Base-by-base conservation (phyloP, 139 green algal genomes). In the Zygnema circumcarinatum region DNA sequence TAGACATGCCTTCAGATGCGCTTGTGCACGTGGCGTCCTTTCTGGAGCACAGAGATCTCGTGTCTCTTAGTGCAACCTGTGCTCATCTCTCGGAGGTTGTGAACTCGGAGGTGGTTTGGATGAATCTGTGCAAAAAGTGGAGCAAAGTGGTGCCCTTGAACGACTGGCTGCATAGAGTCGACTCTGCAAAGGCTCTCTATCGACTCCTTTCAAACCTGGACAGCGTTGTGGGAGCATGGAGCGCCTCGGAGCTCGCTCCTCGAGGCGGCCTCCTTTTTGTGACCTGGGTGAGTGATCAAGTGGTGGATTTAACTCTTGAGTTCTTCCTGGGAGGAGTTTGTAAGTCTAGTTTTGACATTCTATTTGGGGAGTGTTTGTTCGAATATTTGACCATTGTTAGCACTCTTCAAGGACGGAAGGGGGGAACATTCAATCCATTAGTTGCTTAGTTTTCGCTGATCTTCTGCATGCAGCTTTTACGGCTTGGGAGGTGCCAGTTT, bases 141-240 rank as follows among this genome's bases (percentile, higher is more conserved):
- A 62, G 35, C 32, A 36, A 29, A 21, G 25, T 62, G 38, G 38
- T 84, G 76, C 25, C 35, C 32, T 22, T 84, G 21, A n/a, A 62
- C 1, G 79, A 76, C 1, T 86, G 79, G 79, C 47, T 76, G 40
- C 25, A 29, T 39, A 52, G 36, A 1, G 41, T 54, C 25, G 32
- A 76, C 31, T 86, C 79, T 35, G 47, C 79, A 22, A 86, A 86
- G 32, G 56, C 40, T 7, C 29, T 86, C 22, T 86, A 72, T 76
- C 39, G 79, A 21, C 32, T 86, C 22, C 54, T 86, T 11, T 33
- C 33, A 29, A 31, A 2, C 0, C 7, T 86, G 21, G 41, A 68
- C 7, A n/a, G 38, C 0, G 36, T 86, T 2, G 52, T 86, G n/a
- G 79, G 79, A 38, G 22, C 53, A 68, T 86, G 79, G 79, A 39